A percentile compares a stretch with the other conserved stretches of the same genome.
Conservation (phyloP, 2,329 filamentous ascomycete genomes). For the Apiospora malaysiana region DNA sequence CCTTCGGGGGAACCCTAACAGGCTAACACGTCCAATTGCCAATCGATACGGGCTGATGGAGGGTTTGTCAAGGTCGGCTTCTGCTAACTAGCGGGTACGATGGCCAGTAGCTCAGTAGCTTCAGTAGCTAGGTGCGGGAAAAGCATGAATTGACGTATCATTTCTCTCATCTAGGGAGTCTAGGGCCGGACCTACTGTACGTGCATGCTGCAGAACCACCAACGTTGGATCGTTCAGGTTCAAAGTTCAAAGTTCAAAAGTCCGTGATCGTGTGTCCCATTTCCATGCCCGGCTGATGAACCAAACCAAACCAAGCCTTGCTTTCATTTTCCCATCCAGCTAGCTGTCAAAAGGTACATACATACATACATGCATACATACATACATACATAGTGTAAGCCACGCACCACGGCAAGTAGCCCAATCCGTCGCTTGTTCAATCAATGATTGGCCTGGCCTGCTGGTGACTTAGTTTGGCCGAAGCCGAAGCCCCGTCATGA, state of each 20-base stretch:
- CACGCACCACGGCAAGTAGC: no score
- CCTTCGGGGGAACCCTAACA: background rate
- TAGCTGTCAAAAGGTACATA: no score
- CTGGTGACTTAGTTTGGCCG: background rate
- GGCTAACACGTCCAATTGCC: background rate
- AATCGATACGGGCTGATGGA: slow-evolving; percentile 6
- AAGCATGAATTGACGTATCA: background rate
- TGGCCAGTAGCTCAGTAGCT: slow-evolving; percentile 1
- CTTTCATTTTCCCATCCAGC: no score
- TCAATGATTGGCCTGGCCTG: background rate
- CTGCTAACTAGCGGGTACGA: background rate
- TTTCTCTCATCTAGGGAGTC: background rate
- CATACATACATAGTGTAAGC: no score
- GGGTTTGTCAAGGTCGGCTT: background rate
- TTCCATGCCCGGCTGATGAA: no score
- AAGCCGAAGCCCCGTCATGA: background rate
- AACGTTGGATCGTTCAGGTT: no score
- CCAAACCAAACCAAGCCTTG: no score
- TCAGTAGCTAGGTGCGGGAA: background rate
- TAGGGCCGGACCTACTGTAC: background rate
- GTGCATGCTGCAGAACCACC: no score
- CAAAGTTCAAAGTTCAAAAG: no score
- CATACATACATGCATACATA: no score
- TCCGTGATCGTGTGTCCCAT: no score
- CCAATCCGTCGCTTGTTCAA: no score